phyloP scores from a whole-genome alignment of 2,329 filamentous ascomycete genomes.

The Monosporascus ibericus region DNA sequence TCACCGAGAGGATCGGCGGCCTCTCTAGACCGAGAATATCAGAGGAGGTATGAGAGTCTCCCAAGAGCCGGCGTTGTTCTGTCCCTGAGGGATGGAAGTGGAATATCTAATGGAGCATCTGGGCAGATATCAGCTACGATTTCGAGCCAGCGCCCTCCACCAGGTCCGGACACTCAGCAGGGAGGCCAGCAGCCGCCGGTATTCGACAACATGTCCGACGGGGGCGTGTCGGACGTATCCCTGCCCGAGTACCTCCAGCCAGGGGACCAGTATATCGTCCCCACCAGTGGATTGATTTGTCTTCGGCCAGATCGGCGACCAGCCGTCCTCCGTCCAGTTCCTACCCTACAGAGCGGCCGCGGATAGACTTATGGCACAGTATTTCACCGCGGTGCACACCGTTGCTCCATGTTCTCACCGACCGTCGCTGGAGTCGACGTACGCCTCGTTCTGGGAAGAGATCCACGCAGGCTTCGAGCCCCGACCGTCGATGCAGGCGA shows the following conservation, averaged over 20 bases:
- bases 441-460: constrained; percentile 59
- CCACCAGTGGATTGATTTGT: constrained; percentile 63
- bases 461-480: constrained; percentile 56
- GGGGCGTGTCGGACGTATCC: constrained; percentile 17
- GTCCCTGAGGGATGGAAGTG: background rate
- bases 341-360: constrained; percentile 53
- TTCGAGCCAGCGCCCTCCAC: constrained; percentile 14
- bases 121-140: constrained; percentile 30
- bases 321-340: constrained; percentile 50
- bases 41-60: constrained; percentile 52
- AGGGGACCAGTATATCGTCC: constrained; percentile 59
- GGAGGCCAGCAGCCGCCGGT: constrained; percentile 14
- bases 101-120: constrained; percentile 2
- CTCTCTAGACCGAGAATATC: constrained; percentile 64
- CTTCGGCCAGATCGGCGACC: constrained; percentile 47
- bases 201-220: constrained; percentile 18
- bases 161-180: constrained; percentile 11
- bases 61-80: constrained; percentile 1
- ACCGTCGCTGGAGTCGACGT: constrained; percentile 60
- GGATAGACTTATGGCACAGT: constrained; percentile 59
- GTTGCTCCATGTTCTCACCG: constrained; percentile 63
- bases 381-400: constrained; percentile 62
- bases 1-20: constrained; percentile 70
- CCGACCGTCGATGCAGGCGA: constrained; percentile 56
- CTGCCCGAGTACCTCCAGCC: constrained; percentile 55